A percentile compares a stretch with the other conserved stretches of the same genome.
phyloP scores from a whole-genome alignment of 2,329 filamentous ascomycete species.

The Aspergillus amoenus region DNA sequence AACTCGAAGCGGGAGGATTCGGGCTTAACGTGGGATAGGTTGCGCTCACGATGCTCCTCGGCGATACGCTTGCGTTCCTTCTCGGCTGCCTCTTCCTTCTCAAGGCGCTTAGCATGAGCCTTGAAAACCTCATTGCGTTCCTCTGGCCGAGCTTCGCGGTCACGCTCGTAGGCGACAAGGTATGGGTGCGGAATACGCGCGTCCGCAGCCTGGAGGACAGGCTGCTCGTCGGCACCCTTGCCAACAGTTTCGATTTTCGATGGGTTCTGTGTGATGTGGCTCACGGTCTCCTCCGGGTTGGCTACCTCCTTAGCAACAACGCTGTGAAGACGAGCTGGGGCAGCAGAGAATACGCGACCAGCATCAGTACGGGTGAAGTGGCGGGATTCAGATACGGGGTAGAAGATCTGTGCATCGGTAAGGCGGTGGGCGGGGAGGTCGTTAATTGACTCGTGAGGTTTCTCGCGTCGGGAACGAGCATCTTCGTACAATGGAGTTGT shows the following conservation, averaged over 20 bases:
- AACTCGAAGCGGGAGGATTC: conserved; percentile 58
- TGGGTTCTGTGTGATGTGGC: conserved; percentile 28
- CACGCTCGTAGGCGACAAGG: conserved; percentile 51
- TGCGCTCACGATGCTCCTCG: conserved; percentile 45
- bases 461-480: conserved; percentile 36
- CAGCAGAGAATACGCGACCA: conserved; percentile 58
- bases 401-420: conserved; percentile 58
- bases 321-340: conserved; percentile 36
- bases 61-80: conserved; percentile 40
- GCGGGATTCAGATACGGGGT: conserved; percentile 63
- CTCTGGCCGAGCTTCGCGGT: conserved; percentile 37
- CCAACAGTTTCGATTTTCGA: conserved; percentile 43
- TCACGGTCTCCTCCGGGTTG: conserved; percentile 35
- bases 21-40: conserved; percentile 44
- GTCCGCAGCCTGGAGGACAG: conserved; percentile 61
- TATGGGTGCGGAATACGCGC: conserved; percentile 64
- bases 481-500: conserved; percentile 52
- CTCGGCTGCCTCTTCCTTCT: conserved; percentile 39
- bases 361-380: conserved; percentile 66
- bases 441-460: conserved; percentile 61
- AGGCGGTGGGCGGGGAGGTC: conserved; percentile 61
- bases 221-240: conserved; percentile 43
- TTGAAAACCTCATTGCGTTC: conserved; percentile 33
- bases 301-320: conserved; percentile 25
- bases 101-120: conserved; percentile 47